phyloP scores from a whole-genome alignment of 805 yeast genomes.

The Kluyveromyces aestuarii region DNA sequence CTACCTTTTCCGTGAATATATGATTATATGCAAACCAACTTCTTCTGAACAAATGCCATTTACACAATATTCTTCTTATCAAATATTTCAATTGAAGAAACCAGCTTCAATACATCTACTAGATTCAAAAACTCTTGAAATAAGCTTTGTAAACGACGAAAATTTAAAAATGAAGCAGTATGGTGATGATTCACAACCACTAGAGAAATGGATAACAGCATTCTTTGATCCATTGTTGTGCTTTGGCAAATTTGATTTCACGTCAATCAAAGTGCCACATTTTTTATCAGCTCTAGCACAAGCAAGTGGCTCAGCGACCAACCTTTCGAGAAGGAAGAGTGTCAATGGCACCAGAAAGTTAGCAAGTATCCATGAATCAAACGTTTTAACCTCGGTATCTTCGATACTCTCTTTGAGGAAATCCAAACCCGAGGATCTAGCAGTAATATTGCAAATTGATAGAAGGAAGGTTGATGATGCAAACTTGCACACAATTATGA shows the following conservation, averaged over 20 bases:
- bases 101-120: constrained; percentile 4
- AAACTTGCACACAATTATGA: constrained; percentile 8
- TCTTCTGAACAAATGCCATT: constrained; percentile 12
- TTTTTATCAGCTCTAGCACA: constrained; percentile 11
- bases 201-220: constrained; percentile 34
- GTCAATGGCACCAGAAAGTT: not conserved
- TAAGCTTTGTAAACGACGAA: constrained; percentile 5
- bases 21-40: constrained; percentile 10
- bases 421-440: constrained; percentile 18
- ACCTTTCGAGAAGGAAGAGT: not conserved
- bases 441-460: constrained; percentile 24
- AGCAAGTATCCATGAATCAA: not conserved
- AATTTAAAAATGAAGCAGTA: constrained; percentile 2
- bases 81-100: not conserved
- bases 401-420: constrained; percentile 23
- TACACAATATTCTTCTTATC: constrained; percentile 13
- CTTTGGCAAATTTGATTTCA: constrained; percentile 23
- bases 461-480: constrained; percentile 9
- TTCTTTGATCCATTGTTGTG: constrained; percentile 27
- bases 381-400: constrained; percentile 10
- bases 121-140: constrained; percentile 9
- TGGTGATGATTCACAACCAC: not conserved
- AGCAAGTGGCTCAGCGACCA: not conserved
- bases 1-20: constrained; percentile 25
- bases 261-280: constrained; percentile 23